Base-by-base conservation (phyloP, 2,329 filamentous ascomycete genomes). In the Alternaria sp. region DNA sequence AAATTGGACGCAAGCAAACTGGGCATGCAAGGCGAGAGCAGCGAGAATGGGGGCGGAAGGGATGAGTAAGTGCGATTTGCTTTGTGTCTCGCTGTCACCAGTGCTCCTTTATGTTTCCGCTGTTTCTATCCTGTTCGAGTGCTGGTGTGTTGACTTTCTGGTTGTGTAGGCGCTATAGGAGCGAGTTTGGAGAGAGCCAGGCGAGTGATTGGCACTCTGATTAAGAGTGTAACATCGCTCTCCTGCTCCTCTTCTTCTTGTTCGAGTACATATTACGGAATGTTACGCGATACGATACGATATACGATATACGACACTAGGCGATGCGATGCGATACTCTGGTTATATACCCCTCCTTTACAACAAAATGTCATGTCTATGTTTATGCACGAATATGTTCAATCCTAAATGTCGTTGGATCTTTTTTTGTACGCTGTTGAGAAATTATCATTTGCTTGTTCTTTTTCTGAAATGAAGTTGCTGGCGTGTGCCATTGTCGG, bases 151-250 rank as follows among this genome's bases (percentile, higher is more conserved):
- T 57, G 57, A 59, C 61, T 60, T 56, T 30, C 23, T 43, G 17
- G 17, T 30, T 40, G n/a, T 60, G 36, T 60, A 63, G 61, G 61
- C 57, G 57, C 43, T 60, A 60, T 51, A 63, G 44, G 54, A 73
- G 69, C 51, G 69, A 72, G 40, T 73, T 71, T 64, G 69, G 69
- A 5, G 68, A 70, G 15, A 69, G 63, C 3, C 67, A 73, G 59
- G 67, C 61, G 13, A 69, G 62, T 51, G 68, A 71, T 15, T 71
- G 71, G 71, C 71, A 71, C 30, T 69, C 65, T 11, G 67, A 69
- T 63, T 70, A 46, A 62, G 17, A 36, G 23, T 23, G 30, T 2
- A 40, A 10, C 19, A 11, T 19, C 15, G 32, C 49, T 52, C 30
- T n/a, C 8, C 21, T 19, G 30, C 17, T 40, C 19, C 30, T 36